A percentile compares a stretch with the other conserved stretches of the same genome.
These are phyloP conservation scores for Kazachstania africana DNA, from an alignment of 805 yeast genomes.

Conservation along the genomic window DNA sequence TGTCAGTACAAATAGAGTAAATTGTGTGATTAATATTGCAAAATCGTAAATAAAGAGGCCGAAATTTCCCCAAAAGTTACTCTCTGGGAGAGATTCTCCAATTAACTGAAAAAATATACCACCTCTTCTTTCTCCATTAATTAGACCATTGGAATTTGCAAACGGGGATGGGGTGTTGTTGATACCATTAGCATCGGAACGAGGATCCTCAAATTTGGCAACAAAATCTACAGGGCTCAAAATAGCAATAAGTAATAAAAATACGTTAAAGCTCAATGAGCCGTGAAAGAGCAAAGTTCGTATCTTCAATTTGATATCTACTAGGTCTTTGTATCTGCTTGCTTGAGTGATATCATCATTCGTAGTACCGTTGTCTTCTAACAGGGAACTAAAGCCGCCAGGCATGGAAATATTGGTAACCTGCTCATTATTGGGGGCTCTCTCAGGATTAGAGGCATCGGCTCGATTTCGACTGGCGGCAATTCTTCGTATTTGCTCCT, in stretches of 20 bases:
- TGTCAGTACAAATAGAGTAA: conserved; percentile 16
- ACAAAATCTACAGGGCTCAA: conserved; percentile 27
- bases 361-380: neutral
- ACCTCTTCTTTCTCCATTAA: conserved; percentile 27
- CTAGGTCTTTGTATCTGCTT: conserved; percentile 2
- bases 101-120: conserved; percentile 32
- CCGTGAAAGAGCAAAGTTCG: conserved; percentile 17
- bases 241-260: conserved; percentile 10
- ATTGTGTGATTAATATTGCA: conserved; percentile 18
- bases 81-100: conserved; percentile 34
- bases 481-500: conserved; percentile 14
- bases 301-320: conserved; percentile 11
- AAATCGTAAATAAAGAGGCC: conserved; percentile 19
- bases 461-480: conserved; percentile 3
- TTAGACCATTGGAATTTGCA: conserved; percentile 13
- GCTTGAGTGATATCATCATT: conserved; percentile 4
- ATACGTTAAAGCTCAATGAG: conserved; percentile 14
- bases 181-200: conserved; percentile 12
- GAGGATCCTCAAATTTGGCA: conserved; percentile 22
- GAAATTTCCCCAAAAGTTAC: conserved; percentile 24
- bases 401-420: conserved; percentile 9
- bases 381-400: conserved; percentile 10
- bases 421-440: conserved; percentile 6
- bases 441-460: neutral
- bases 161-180: conserved; percentile 24